Conservation (phyloP, 2,329 filamentous ascomycete species). For the Eutypella sp. region DNA sequence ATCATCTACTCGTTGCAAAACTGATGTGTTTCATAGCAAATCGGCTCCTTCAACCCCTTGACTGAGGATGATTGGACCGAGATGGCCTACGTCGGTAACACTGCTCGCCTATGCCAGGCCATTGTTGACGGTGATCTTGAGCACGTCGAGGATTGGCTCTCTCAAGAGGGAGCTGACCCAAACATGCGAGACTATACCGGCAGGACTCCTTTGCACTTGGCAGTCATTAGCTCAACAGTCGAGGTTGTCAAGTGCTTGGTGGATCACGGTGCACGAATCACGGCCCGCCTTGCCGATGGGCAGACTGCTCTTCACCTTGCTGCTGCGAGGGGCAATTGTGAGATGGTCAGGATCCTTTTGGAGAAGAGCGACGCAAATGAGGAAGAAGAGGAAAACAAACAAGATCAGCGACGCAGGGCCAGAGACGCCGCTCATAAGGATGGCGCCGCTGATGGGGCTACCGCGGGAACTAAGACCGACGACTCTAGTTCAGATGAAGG, state of each 20-base stretch:
- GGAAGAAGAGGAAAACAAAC: slow-evolving; percentile 57
- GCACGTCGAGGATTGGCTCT: slow-evolving; percentile 64
- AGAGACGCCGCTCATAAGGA: slow-evolving; percentile 24
- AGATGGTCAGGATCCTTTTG: slow-evolving; percentile 69
- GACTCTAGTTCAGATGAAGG: slow-evolving; percentile 26
- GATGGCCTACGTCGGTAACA: slow-evolving; percentile 84
- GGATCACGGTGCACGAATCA: slow-evolving; percentile 65
- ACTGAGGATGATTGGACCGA: slow-evolving; percentile 84
- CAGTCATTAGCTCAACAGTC: slow-evolving; percentile 61
- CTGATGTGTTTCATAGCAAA: slow-evolving; percentile 33
- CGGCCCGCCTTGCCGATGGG: slow-evolving; percentile 72
- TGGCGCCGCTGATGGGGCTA: slow-evolving; percentile 10
- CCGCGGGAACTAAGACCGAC: slow-evolving; percentile 11
- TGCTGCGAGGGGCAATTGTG: slow-evolving; percentile 60
- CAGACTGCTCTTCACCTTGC: slow-evolving; percentile 80
- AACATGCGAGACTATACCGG: slow-evolving; percentile 76
- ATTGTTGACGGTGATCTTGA: slow-evolving; percentile 72
- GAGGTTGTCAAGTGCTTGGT: slow-evolving; percentile 69
- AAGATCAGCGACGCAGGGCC: slow-evolving; percentile 42
- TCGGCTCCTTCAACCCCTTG: slow-evolving; percentile 70
- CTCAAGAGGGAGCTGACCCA: slow-evolving; percentile 62
- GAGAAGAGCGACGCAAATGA: slow-evolving; percentile 71
- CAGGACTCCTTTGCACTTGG: slow-evolving; percentile 73
- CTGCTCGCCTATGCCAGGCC: slow-evolving; percentile 69
- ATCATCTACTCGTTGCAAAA: background rate